Evolutionary conservation across 2,329 filamentous ascomycete species (phyloP), one percentile per base, ranked within the genome.

Genomic region (Pochonia chlamydosporia): DNA sequence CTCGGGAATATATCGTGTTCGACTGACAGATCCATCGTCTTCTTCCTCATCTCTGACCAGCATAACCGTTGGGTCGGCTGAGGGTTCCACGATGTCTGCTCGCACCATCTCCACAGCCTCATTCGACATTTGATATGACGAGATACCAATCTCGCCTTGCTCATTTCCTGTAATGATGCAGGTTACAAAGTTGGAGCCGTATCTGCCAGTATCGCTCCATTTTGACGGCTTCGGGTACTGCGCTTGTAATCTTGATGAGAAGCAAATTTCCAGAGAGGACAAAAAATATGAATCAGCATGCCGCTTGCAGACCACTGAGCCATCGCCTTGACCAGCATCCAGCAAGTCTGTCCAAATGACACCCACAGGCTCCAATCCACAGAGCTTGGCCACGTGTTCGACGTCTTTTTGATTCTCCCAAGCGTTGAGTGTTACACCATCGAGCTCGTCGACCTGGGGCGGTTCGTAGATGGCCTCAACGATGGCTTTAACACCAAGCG

Each of bases 381-480:
- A 97, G 43, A 88, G 70, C 51, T 76, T 79, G 23, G 93, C 93
- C 6, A 96, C 74, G 46, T 87, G 79, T 50, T 95, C 86, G 25
- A 97, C 75, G 7, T 89, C 85, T 49, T 83, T 77, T 68, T 96
- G 89, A 50, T 90, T 89, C 26, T 87, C 81, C 89, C 92, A 97
- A 0, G 89, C 78, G 43, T 84, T 82, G 48, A 96, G 71, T 1
- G 90, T 91, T 40, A 97, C 81, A 2, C 93, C 93, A 60, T 99
- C 93, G 13, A 84, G 62, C 66, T 99, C 93, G 56, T 91, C 84
- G 30, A 92, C 72, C 63, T 99, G 93, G 3, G 93, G 93, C 4
- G 91, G 89, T 63, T 99, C 93, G 59, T 96, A 99, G 54, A 99
- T 96, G 35, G 91, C 92, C 69, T 99, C 91, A 0, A 99, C 91